phyloP scores from a whole-genome alignment of 176 grass and related monocot genomes.

The bread wheat (Triticum aestivum) region IWGSC_CS_RefSeq_v2.1 NC_057806.1:477322161-477322660 shows the following conservation, averaged over 20 bases:
- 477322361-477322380: background rate
- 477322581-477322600: constrained; percentile 27
- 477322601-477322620: background rate
- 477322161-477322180: constrained; percentile 65
- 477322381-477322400: background rate
- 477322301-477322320: constrained; percentile 96
- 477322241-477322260: constrained; percentile 3
- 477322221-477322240: background rate
- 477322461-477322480: background rate
- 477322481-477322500: background rate
- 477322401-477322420: background rate
- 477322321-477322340: constrained; percentile 65
- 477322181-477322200: no score
- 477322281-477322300: constrained; percentile 90
- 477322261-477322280: constrained; percentile 93
- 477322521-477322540: constrained; percentile 96
- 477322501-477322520: constrained; percentile 80
- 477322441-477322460: background rate
- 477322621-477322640: background rate
- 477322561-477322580: constrained; percentile 94
- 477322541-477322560: constrained; percentile 97
- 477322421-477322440: background rate
- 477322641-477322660: background rate
- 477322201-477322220: background rate
- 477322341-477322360: background rate